Evolutionary conservation across 2,329 filamentous ascomycete genomes (phyloP), one percentile per base, ranked within the genome.

Genomic region (Aspergillus japonicus): DNA sequence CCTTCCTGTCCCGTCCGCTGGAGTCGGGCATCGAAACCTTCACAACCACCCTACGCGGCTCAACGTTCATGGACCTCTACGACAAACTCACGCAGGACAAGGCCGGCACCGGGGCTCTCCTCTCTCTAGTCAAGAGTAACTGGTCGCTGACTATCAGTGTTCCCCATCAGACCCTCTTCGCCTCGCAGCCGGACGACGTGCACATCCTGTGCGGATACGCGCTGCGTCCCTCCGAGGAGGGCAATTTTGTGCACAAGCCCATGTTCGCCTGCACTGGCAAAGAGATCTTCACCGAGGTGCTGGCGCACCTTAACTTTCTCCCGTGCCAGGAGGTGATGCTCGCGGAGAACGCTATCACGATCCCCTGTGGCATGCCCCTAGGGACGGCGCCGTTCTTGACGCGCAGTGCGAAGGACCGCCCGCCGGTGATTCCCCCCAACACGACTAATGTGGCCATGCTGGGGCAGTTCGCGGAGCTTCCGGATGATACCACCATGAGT

Each of bases 391-490:
- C 75, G 52, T 74, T 77, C 57, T 64, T 77, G 59, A 69, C 73
- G 3, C 69, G 75, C 6, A 62, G 67, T 16, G 54, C 62, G 2
- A 68, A 69, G 8, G 74, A 78, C 64, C 68, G 77, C 4, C 77
- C 77, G 7, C 57, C 66, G 16, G 73, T 78, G 2, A 70, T 78
- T 50, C 77, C 75, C 0, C 57, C 67, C 31, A 69, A 70, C 16
- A 69, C 70, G 12, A 71, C 64, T 21, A 78, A 78, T 61, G 69
- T 77, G 54, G 77, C 72, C 2, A 67, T 76, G 26, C 60, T 78
- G 19, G 76, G 77, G n/a, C 76, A 78, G 64, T 80, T 73, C 62
- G 76, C 74, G 16, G 76, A 79, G 64, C 73, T 76, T 14, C 66
- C 67, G 10, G 67, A 68, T n/a, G 75, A 78, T 64, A 73, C 69